These are phyloP conservation scores for Fusarium domesticum DNA, from an alignment of 2,329 filamentous ascomycete genomes.

Conservation along the genomic window DNA sequence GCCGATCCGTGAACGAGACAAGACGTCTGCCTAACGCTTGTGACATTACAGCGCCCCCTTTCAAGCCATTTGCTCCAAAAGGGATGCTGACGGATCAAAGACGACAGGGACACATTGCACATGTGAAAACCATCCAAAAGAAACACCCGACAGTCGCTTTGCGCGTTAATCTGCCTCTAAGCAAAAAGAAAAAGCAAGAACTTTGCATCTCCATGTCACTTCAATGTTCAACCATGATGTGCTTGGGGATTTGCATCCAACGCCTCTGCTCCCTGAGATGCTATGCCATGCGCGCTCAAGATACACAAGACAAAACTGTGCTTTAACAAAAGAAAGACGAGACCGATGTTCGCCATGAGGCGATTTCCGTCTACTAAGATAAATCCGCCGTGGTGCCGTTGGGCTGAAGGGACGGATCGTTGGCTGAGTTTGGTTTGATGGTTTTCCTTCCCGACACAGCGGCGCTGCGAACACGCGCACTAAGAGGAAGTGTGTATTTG, in stretches of 20 bases:
- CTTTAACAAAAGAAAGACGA: constrained; percentile 27
- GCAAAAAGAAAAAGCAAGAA: constrained; percentile 24
- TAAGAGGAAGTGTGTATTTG: constrained; percentile 70
- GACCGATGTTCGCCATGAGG: constrained; percentile 14
- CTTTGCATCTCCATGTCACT: constrained; percentile 26
- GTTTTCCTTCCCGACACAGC: constrained; percentile 58
- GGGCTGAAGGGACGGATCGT: constrained; percentile 60
- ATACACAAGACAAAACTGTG: constrained; percentile 28
- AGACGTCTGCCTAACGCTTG: constrained; percentile 1
- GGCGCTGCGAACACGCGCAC: constrained; percentile 56
- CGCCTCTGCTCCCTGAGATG: constrained; percentile 35
- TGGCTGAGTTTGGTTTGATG: constrained; percentile 62
- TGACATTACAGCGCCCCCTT: background rate
- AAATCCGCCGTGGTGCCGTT: constrained; percentile 63
- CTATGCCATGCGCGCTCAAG: constrained; percentile 38
- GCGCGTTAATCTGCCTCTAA: constrained; percentile 26
- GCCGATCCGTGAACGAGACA: background rate
- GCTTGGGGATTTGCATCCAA: constrained; percentile 34
- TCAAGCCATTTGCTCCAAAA: background rate
- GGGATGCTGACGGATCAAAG: background rate
- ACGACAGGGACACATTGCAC: background rate
- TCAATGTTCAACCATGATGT: constrained; percentile 31
- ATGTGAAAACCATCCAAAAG: constrained; percentile 23
- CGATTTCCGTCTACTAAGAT: constrained; percentile 16
- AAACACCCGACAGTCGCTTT: constrained; percentile 29